These are phyloP conservation scores for Penicillium psychrosexuale DNA, from an alignment of 2,329 filamentous ascomycete species.

Conservation along the genomic window DNA sequence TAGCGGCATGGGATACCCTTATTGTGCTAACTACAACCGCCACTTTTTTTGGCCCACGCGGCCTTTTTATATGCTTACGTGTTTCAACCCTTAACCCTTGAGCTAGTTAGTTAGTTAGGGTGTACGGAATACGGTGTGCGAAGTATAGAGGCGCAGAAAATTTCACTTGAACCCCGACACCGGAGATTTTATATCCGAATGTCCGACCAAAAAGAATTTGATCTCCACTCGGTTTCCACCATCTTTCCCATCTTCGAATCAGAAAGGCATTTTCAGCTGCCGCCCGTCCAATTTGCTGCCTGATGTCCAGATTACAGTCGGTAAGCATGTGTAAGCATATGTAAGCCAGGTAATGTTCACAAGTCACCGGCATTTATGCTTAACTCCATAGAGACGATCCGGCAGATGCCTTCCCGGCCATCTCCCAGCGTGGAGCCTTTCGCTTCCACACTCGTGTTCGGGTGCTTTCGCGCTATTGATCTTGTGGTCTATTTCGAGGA, in stretches of 20 bases:
- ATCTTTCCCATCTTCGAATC: neutral
- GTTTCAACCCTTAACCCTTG: neutral
- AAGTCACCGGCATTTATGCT: constrained; percentile 12
- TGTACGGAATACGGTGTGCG: neutral
- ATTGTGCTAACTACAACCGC: constrained; percentile 5
- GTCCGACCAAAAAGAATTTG: neutral
- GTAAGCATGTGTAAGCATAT: too few species aligned
- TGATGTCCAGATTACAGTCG: constrained; percentile 9
- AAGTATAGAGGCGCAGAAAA: constrained; percentile 8
- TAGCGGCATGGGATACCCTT: constrained; percentile 11
- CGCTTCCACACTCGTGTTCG: neutral
- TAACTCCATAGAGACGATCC: constrained; percentile 9
- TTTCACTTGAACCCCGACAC: neutral
- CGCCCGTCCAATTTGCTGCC: constrained; percentile 16
- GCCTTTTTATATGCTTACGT: constrained; percentile 4
- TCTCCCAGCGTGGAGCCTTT: constrained; percentile 1
- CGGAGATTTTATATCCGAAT: constrained; percentile 1
- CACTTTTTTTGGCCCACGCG: constrained; percentile 19
- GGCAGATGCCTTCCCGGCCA: neutral
- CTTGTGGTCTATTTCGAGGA: constrained; percentile 1
- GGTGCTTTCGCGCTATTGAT: constrained; percentile 3
- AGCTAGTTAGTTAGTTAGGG: too few species aligned
- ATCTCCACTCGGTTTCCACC: constrained; percentile 7
- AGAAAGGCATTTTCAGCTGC: constrained; percentile 3
- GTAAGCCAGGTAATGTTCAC: constrained; percentile 5